Base-by-base conservation (phyloP, 495 filamentous ascomycete species). In the Penicillium waksmanii region DNA sequence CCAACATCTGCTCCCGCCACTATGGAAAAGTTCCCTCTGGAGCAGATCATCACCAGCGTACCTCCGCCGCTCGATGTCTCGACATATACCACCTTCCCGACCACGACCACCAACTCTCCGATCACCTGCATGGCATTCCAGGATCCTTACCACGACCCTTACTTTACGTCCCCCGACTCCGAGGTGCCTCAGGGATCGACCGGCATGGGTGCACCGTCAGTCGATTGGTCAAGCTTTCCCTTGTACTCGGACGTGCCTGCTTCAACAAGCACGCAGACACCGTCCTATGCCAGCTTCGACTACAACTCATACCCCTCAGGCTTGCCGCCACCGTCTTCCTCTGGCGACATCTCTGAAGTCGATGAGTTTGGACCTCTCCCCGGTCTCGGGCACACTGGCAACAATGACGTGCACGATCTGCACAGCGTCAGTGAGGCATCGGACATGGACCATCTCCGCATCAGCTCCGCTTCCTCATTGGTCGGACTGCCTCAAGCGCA, bases 221-320 rank as follows among this genome's bases (percentile, higher is more conserved):
- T 90, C 43, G 89, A 92, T 72, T 93, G 89, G 89, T 87, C 84
- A 42, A 84, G 87, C 53, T 87, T 88, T 63, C 86, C 89, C 51
- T 73, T 91, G 12, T 85, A 85, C 51, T 80, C 78, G 46, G 78
- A 81, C 12, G 80, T 80, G 49, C 82, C 87, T 58, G 80, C 84
- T n/a, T 76, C 87, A 5, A 85, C 81, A 51, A 91, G 85, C 68
- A 90, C 86, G 63, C 89, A 90, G 65, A 75, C 87, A 25, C 87
- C 86, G 25, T 88, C 87, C 47, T 91, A 87, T 67, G 80, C 84
- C 44, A 85, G 85, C 53, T 88, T 87, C 63, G 87, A 90, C 59
- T 88, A 82, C 64, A 75, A 74, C 60, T 84, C 81, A 6, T 75
- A 76, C 52, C 86, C 56, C 71, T 69, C 72, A 10, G 74, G 75